A percentile compares a stretch with the other conserved stretches of the same genome.
Conservation (phyloP, 2,329 filamentous ascomycete species). For the Curvularia sp. region DNA sequence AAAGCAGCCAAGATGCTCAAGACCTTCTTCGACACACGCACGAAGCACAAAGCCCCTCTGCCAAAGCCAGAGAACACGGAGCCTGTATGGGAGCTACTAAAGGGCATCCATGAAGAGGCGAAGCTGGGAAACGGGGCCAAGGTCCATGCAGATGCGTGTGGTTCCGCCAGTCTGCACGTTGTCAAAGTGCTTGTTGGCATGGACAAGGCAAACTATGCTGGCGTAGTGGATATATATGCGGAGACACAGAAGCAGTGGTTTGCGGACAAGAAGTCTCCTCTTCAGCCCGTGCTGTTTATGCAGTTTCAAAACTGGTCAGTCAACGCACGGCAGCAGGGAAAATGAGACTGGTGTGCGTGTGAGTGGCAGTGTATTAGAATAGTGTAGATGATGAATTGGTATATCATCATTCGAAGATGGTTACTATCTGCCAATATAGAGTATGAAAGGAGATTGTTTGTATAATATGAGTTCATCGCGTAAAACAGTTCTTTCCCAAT, state of each 20-base stretch:
- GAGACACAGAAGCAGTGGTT: constrained; percentile 55
- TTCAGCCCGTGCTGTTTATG: constrained; percentile 55
- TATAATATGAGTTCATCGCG: background rate
- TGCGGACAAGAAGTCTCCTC: constrained; percentile 49
- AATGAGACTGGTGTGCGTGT: constrained; percentile 19
- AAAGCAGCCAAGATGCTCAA: constrained; percentile 76
- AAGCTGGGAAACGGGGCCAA: constrained; percentile 68
- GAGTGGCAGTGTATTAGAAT: background rate
- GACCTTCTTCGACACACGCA: constrained; percentile 71
- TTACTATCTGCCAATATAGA: background rate
- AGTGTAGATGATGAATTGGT: background rate
- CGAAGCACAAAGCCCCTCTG: constrained; percentile 55
- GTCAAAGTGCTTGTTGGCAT: constrained; percentile 66
- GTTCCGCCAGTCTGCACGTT: constrained; percentile 72
- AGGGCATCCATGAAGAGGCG: constrained; percentile 72
- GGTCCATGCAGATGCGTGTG: constrained; percentile 76
- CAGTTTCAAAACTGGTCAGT: constrained; percentile 57
- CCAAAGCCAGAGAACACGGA: constrained; percentile 54
- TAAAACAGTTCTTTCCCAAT: background rate
- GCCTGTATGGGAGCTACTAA: constrained; percentile 64
- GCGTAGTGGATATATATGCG: constrained; percentile 52
- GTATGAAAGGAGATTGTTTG: background rate
- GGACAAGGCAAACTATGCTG: constrained; percentile 50
- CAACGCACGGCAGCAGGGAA: constrained; percentile 35
- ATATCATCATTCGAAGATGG: background rate